A percentile compares a stretch with the other conserved stretches of the same genome.
Conservation (phyloP, 345 rosid species). For the Triadica sebifera region DNA sequence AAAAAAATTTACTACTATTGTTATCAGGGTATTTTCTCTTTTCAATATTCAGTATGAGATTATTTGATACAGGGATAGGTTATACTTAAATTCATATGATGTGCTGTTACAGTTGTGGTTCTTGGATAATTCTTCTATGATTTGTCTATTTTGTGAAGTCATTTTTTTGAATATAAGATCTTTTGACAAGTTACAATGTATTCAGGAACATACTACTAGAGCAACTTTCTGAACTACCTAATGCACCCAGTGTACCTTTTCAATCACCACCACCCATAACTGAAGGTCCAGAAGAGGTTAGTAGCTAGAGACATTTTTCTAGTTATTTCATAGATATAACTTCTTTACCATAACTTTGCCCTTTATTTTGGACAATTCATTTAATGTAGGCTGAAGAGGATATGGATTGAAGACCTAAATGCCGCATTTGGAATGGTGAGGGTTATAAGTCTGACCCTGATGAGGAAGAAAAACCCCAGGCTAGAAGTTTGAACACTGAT, state of each 20-base stretch:
- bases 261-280: constrained; percentile 49
- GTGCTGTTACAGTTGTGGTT: no score
- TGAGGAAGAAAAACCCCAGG: constrained; percentile 54
- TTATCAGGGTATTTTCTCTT: no score
- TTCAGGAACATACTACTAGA: constrained; percentile 47
- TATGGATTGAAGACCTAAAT: constrained; percentile 64
- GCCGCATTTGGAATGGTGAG: constrained; percentile 82
- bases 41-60: no score
- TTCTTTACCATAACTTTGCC: background rate
- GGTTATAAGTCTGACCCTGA: constrained; percentile 75
- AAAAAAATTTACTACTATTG: no score
- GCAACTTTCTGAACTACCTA: constrained; percentile 56
- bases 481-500: constrained; percentile 34
- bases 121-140: no score
- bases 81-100: no score
- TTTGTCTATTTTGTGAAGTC: no score
- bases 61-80: no score
- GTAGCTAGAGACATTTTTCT: constrained; percentile 14
- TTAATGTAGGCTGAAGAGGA: constrained; percentile 56
- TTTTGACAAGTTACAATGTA: background rate
- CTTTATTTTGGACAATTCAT: constrained; percentile 7
- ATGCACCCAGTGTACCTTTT: constrained; percentile 70
- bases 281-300: constrained; percentile 65
- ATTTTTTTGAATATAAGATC: no score
- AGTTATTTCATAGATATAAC: background rate